Percentiles rank a stretch among this genome's conserved stretches.
These are phyloP conservation scores for Kwoniella dejecticola DNA, from an alignment of 768 basidiomycete genomes.

Conservation along the genomic window DNA sequence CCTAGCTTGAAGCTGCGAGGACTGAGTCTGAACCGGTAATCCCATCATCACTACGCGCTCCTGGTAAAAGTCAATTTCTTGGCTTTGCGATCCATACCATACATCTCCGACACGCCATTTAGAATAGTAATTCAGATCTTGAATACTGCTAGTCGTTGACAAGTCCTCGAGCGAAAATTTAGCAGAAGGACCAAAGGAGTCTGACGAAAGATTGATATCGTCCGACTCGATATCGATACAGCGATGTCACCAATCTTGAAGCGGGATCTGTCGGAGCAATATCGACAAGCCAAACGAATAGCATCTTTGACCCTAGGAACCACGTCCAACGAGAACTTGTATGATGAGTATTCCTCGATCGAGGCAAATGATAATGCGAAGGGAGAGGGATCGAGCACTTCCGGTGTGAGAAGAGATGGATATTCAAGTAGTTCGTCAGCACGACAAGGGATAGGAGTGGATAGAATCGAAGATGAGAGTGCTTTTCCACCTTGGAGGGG, in stretches of 20 bases:
- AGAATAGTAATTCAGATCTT: too few species aligned
- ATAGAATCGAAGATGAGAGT: slow-evolving; percentile 11
- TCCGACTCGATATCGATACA: too few species aligned
- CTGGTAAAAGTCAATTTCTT: too few species aligned
- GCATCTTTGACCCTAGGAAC: slow-evolving; percentile 23
- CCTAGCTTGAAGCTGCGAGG: neutral
- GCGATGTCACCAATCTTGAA: slow-evolving; percentile 49
- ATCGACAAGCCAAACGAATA: slow-evolving; percentile 41
- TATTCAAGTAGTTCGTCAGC: slow-evolving; percentile 18
- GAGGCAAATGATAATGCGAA: neutral
- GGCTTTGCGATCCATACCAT: too few species aligned
- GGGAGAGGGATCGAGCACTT: neutral
- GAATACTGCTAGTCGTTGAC: too few species aligned
- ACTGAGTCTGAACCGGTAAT: neutral
- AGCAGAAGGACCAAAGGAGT: too few species aligned
- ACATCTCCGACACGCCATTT: too few species aligned
- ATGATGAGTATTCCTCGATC: neutral
- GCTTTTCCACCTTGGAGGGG: slow-evolving; percentile 8
- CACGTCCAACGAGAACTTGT: neutral
- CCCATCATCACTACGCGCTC: too few species aligned
- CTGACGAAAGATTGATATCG: too few species aligned
- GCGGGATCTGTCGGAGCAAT: slow-evolving; percentile 42
- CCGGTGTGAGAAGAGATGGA: neutral
- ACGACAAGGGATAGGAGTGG: slow-evolving; percentile 29
- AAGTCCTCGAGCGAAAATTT: too few species aligned